Percentiles rank a stretch among this genome's conserved stretches.
Conservation (phyloP, 345 rosid species). For the Eucalyptus caleyi region DNA sequence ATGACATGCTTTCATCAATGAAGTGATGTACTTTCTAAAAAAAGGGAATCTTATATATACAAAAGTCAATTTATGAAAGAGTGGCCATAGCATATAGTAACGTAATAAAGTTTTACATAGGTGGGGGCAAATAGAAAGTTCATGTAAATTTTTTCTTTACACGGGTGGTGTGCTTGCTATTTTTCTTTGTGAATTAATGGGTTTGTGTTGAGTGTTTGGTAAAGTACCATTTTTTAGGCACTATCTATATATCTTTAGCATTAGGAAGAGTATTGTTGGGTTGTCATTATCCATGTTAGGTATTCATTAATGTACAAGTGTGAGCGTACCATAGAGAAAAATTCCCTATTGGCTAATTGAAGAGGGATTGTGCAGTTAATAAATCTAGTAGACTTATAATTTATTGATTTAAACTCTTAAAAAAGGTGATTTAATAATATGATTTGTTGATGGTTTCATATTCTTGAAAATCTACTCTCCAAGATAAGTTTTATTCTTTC, state of each 20-base stretch:
- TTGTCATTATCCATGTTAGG: too few species aligned
- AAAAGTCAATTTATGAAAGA: too few species aligned
- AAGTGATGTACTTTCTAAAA: too few species aligned
- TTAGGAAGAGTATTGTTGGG: too few species aligned
- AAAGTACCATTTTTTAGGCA: too few species aligned
- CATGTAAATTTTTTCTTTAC: too few species aligned
- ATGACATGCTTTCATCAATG: too few species aligned
- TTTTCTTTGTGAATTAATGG: not conserved
- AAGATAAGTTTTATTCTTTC: not conserved
- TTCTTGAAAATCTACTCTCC: not conserved
- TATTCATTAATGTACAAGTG: not conserved
- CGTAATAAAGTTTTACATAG: too few species aligned
- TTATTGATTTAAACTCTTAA: not conserved
- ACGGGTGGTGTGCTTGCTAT: rapidly evolving
- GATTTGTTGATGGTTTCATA: not conserved
- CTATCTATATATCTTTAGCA: too few species aligned
- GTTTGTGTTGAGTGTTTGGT: not conserved
- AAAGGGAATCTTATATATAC: too few species aligned
- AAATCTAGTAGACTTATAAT: not conserved
- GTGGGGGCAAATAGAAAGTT: not conserved
- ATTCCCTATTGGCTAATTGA: not conserved
- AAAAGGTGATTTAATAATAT: too few species aligned
- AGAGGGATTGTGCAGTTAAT: not conserved
- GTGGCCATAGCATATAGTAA: too few species aligned
- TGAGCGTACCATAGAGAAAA: not conserved